Evolutionary conservation across 2,329 filamentous ascomycete genomes (phyloP).

Genomic region (Aspergillus pseudoviridinutans): DNA sequence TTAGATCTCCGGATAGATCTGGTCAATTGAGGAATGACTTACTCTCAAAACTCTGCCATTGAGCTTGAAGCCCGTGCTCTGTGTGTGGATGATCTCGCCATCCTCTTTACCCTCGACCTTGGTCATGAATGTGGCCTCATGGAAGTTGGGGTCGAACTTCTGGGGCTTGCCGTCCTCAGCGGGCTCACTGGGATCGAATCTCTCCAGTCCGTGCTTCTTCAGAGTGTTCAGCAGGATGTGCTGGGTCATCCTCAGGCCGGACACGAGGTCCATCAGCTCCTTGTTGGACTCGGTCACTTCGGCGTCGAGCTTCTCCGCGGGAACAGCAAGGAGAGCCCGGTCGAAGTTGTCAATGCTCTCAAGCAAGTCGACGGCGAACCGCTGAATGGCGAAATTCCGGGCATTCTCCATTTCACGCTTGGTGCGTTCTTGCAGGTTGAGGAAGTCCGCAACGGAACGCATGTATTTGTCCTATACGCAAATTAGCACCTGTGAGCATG

Average conservation of each 20-base stretch:
- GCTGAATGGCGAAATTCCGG: slow-evolving; percentile 88
- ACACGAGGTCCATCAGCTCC: slow-evolving; percentile 76
- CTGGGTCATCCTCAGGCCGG: slow-evolving; percentile 95
- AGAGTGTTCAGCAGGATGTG: slow-evolving; percentile 79
- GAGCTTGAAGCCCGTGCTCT: slow-evolving; percentile 92
- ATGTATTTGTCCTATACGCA: slow-evolving; percentile 79
- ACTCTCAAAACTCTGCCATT: slow-evolving; percentile 82
- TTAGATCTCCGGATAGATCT: slow-evolving; percentile 4
- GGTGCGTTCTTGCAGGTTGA: slow-evolving; percentile 94
- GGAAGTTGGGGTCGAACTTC: slow-evolving; percentile 93
- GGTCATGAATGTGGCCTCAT: slow-evolving; percentile 94
- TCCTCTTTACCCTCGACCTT: slow-evolving; percentile 84
- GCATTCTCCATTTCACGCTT: slow-evolving; percentile 83
- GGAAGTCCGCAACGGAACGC: slow-evolving; percentile 91
- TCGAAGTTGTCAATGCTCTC: slow-evolving; percentile 97
- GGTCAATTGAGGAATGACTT: slow-evolving; percentile 19
- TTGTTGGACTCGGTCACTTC: slow-evolving; percentile 55
- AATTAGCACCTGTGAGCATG: background rate
- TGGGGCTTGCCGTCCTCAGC: slow-evolving; percentile 55
- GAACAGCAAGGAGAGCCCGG: slow-evolving; percentile 78
- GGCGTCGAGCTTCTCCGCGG: slow-evolving; percentile 64
- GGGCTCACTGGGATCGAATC: slow-evolving; percentile 66
- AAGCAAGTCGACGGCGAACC: slow-evolving; percentile 90
- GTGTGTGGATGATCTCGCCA: slow-evolving; percentile 82
- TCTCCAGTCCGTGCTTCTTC: slow-evolving; percentile 89